Conservation (phyloP, 2,329 filamentous ascomycete species). For the Neopestalotiopsis sp. region DNA sequence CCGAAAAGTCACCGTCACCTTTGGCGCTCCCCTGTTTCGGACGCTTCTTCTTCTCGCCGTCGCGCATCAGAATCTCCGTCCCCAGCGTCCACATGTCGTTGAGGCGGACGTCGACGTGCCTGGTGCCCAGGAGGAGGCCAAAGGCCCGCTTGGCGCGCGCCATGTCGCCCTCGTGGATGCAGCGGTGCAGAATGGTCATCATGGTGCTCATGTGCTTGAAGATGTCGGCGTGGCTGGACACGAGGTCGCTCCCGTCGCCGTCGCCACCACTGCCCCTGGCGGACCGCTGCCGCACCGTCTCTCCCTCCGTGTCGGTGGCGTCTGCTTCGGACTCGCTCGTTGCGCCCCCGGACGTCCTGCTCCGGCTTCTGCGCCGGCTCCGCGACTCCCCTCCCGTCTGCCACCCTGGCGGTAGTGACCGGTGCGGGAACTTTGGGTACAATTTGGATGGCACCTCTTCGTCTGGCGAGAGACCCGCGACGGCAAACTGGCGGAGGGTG, state of each 20-base stretch:
- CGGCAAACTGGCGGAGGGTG: constrained; percentile 57
- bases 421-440: constrained; percentile 58
- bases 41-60: constrained; percentile 38
- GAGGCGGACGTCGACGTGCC: constrained; percentile 70
- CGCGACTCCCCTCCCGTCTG: not conserved
- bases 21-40: not conserved
- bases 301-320: constrained; percentile 17
- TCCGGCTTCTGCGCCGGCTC: constrained; percentile 23
- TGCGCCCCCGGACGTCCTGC: constrained; percentile 17
- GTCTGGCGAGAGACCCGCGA: constrained; percentile 57
- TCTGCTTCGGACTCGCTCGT: constrained; percentile 22
- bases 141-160: constrained; percentile 75
- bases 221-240: constrained; percentile 40
- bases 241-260: constrained; percentile 21
- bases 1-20: too few species aligned
- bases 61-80: constrained; percentile 80
- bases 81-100: constrained; percentile 82
- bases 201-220: constrained; percentile 69
- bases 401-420: constrained; percentile 37
- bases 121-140: constrained; percentile 69
- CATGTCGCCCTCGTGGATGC: constrained; percentile 74
- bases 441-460: constrained; percentile 46
- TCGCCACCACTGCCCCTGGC: constrained; percentile 12
- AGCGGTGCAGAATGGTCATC: constrained; percentile 73
- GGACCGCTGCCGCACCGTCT: constrained; percentile 18